phyloP scores from a whole-genome alignment of 805 yeast genomes.

The Naumovozyma castellii region DNA sequence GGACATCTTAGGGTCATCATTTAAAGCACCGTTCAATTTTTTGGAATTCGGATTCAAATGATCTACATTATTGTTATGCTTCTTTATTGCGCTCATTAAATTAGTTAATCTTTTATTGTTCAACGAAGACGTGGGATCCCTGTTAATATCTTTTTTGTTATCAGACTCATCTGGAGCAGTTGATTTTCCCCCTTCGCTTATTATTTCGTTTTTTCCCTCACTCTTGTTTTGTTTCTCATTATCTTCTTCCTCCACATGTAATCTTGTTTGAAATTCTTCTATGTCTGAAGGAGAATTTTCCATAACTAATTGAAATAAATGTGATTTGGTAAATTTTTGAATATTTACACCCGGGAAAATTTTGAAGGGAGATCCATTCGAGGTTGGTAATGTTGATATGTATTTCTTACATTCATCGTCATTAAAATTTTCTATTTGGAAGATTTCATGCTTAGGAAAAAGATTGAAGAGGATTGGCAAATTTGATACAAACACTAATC shows the following conservation, averaged over 20 bases:
- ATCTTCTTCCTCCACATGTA: too few species aligned
- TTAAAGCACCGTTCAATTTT: not conserved
- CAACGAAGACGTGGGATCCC: not conserved
- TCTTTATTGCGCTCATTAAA: not conserved
- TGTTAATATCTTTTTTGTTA: not conserved
- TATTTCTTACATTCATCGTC: slow-evolving; percentile 19
- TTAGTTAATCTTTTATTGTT: not conserved
- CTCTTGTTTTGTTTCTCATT: too few species aligned
- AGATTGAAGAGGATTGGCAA: slow-evolving; percentile 22
- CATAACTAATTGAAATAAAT: slow-evolving; percentile 8
- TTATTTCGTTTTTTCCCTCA: not conserved
- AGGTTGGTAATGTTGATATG: slow-evolving; percentile 10
- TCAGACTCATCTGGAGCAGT: not conserved
- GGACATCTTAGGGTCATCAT: not conserved
- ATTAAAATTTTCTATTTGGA: slow-evolving; percentile 17
- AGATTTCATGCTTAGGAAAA: slow-evolving; percentile 27
- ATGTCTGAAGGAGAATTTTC: slow-evolving; percentile 7
- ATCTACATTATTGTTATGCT: not conserved
- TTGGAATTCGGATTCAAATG: not conserved
- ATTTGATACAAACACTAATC: slow-evolving; percentile 16
- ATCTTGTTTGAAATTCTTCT: not conserved
- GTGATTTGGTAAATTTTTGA: slow-evolving; percentile 2
- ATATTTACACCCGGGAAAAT: slow-evolving; percentile 7
- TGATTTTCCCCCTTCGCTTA: not conserved
- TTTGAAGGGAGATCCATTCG: slow-evolving; percentile 6